Conservation (phyloP, 2,329 filamentous ascomycete genomes). For the Verruconis gallopava region DNA sequence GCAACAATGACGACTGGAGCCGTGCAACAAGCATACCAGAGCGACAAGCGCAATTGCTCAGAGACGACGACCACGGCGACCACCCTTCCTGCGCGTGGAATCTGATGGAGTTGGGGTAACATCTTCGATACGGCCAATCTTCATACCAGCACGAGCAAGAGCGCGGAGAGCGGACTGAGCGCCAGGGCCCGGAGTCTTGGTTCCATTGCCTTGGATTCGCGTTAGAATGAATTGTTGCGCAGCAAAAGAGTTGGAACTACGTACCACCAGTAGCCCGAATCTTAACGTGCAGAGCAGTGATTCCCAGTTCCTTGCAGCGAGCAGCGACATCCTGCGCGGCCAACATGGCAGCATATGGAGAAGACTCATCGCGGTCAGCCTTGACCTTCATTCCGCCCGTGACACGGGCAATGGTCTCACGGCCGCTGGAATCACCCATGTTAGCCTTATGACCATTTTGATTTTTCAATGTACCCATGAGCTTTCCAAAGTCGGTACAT, state of each 20-base stretch:
- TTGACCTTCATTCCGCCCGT: constrained; percentile 99
- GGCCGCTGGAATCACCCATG: constrained; percentile 70
- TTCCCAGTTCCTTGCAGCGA: constrained; percentile 76
- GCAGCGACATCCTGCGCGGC: constrained; percentile 85
- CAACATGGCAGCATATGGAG: constrained; percentile 99
- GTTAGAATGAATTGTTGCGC: not conserved
- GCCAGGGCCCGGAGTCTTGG: constrained; percentile 98
- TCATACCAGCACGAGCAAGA: constrained; percentile 98
- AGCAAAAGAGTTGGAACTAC: constrained; percentile 20
- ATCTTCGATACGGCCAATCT: constrained; percentile 99
- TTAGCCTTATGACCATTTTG: constrained; percentile 37
- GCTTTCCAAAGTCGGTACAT: not conserved
- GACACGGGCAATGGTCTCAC: constrained; percentile 99
- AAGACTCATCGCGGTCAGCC: constrained; percentile 99
- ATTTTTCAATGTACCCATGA: not conserved
- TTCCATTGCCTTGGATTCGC: constrained; percentile 63
- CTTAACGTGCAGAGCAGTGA: constrained; percentile 99
- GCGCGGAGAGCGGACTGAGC: constrained; percentile 98
- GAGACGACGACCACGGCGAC: constrained; percentile 99
- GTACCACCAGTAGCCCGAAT: constrained; percentile 97
- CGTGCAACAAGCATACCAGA: constrained; percentile 18
- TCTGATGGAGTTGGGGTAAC: constrained; percentile 98
- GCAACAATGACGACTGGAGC: constrained; percentile 45
- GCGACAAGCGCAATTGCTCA: constrained; percentile 43
- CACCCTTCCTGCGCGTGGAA: constrained; percentile 99